Evolutionary conservation across 768 basidiomycete genomes (phyloP), one percentile per base, ranked within the genome.

Genomic region (Gelatoporia subvermispora): DNA sequence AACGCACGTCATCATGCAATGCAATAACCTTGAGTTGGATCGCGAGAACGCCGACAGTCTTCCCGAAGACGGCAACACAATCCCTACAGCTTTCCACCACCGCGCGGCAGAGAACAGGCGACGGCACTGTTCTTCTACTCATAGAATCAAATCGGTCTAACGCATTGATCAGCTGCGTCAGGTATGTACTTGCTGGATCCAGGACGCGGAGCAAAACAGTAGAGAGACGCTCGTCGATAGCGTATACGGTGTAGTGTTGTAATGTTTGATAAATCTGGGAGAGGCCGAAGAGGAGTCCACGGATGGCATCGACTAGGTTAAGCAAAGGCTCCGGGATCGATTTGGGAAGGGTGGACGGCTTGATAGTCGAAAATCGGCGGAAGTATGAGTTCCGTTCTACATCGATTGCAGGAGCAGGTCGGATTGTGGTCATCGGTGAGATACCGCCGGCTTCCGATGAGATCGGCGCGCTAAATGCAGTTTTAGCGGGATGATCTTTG

Each of bases 331-430:
- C 69, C 0, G 94, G 89, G 8, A 96, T 77, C 17, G 82, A 74
- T 55, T 77, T 79, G 17, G 82, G 75, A 25, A 81, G 74, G 8
- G 74, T 68, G 25, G 79, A 77, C 1, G 72, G 68, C 1, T 87
- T 86, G 4, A 92, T 69, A 25, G 84, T 82, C 2, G 92, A 93
- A 20, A 95, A 73, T n/a, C 93, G 83, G 34, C 86, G 85, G 69
- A 99, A 99, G 67, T 99, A 98, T 1, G 91, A 88, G 59, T 92
- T 88, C 20, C 89, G 81, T 60, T 94, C 90, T 3, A 79, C 76
- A 36, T 91, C 82, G 66, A 88, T 81, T 3, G 82, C 74, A 17
- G 80, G 78, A 3, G 76, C 70, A 1, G 73, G 65, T 37, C 69
- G 72, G 36, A 69, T 70, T 8, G 62, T 53, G 18, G 65, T 59